Conservation (phyloP, 805 yeast genomes). For the Cyberlindnera bimundalis region DNA sequence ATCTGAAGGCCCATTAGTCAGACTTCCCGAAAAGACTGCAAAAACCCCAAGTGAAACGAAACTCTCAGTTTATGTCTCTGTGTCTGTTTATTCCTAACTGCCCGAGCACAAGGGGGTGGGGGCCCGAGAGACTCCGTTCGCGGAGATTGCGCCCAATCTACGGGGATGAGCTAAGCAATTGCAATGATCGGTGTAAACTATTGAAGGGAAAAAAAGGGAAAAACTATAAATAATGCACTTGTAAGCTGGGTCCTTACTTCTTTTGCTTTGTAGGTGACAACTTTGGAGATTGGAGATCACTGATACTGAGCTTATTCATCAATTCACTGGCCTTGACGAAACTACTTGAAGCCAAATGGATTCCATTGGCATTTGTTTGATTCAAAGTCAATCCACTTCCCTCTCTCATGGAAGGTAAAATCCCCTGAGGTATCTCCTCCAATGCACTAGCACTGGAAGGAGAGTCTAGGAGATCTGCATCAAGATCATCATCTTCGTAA, state of each 20-base stretch:
- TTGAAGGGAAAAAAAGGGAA: background rate
- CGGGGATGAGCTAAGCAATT: no score
- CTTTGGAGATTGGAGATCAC: constrained; percentile 2
- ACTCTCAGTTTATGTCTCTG: no score
- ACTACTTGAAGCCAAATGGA: constrained; percentile 6
- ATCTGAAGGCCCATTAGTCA: background rate
- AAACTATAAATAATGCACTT: background rate
- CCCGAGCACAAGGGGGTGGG: no score
- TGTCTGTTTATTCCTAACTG: no score
- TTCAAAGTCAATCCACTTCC: constrained; percentile 20
- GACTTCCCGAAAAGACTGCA: no score
- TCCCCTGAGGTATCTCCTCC: constrained; percentile 4
- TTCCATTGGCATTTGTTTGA: constrained; percentile 17
- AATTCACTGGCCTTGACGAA: constrained; percentile 27
- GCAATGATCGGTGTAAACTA: no score
- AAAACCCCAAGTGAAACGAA: no score
- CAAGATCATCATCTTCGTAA: constrained; percentile 24
- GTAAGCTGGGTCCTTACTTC: background rate
- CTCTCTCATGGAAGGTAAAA: constrained; percentile 12
- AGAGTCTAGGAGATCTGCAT: constrained; percentile 31
- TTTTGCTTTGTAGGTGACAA: background rate
- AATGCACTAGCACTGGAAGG: constrained; percentile 2
- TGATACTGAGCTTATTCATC: constrained; percentile 19
- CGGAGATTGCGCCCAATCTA: no score
- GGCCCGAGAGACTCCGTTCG: no score